Evolutionary conservation across 2,329 filamentous ascomycete genomes (phyloP).

Genomic region (Orbilia ellipsospora): DNA sequence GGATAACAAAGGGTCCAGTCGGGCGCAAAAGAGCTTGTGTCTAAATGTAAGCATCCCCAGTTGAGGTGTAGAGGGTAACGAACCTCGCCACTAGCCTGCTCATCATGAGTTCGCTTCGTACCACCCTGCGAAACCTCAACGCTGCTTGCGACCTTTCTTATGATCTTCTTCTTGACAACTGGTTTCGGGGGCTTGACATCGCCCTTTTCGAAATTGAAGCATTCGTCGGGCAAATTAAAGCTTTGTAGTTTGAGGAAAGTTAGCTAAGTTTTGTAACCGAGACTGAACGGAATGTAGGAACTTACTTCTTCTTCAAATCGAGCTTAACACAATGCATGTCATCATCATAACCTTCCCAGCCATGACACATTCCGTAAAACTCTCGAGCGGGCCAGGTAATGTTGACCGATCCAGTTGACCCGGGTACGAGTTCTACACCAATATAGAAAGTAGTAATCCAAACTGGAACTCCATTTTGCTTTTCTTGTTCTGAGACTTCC

Average conservation of each 20-base stretch:
- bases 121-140: constrained; percentile 45
- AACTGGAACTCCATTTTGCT: constrained; percentile 65
- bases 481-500: constrained; percentile 60
- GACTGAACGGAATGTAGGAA: constrained; percentile 43
- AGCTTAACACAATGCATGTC: constrained; percentile 83
- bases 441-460: constrained; percentile 96
- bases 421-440: constrained; percentile 80
- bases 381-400: constrained; percentile 80
- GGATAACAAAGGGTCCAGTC: constrained; percentile 10
- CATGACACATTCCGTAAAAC: constrained; percentile 84
- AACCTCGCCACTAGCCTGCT: constrained; percentile 41
- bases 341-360: constrained; percentile 78
- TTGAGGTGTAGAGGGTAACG: constrained; percentile 25
- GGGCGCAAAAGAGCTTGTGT: constrained; percentile 32
- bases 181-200: constrained; percentile 75
- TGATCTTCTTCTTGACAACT: constrained; percentile 69
- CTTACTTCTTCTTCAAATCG: constrained; percentile 86
- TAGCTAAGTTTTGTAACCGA: background rate
- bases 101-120: constrained; percentile 53
- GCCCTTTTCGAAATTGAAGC: constrained; percentile 76
- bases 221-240: constrained; percentile 86
- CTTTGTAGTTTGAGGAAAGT: constrained; percentile 65
- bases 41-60: constrained; percentile 54
- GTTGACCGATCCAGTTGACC: constrained; percentile 66
- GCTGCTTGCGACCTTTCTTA: constrained; percentile 45